phyloP scores from a whole-genome alignment of 768 basidiomycete genomes.

The Termitomyces sp. region DNA sequence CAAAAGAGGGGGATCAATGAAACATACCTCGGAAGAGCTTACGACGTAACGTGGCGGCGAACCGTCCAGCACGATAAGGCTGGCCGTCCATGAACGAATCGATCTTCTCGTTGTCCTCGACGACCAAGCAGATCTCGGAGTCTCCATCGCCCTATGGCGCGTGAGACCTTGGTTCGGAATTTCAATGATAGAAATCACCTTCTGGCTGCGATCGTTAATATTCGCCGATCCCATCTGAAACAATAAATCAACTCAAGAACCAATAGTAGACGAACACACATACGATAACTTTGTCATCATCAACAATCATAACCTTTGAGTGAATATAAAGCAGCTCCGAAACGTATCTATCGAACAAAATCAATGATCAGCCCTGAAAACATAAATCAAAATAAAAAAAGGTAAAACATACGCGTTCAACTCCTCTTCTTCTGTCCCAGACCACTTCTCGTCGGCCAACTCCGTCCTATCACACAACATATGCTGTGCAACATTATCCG shows the following conservation, averaged over 20 bases:
- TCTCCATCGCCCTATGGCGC: slow-evolving; percentile 75
- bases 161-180: background rate
- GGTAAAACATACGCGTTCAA: slow-evolving; percentile 57
- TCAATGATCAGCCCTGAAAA: slow-evolving; percentile 9
- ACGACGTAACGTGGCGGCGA: slow-evolving; percentile 81
- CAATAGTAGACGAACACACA: slow-evolving; percentile 21
- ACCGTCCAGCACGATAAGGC: slow-evolving; percentile 66
- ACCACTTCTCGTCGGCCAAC: slow-evolving; percentile 77
- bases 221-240: slow-evolving; percentile 89
- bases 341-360: slow-evolving; percentile 52
- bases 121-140: slow-evolving; percentile 89
- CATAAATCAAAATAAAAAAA: slow-evolving; percentile 4
- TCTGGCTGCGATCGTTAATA: slow-evolving; percentile 83
- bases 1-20: background rate
- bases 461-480: slow-evolving; percentile 57
- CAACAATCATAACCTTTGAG: slow-evolving; percentile 91
- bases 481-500: slow-evolving; percentile 81
- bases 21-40: slow-evolving; percentile 71
- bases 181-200: slow-evolving; percentile 28
- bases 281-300: slow-evolving; percentile 86
- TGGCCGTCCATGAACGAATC: slow-evolving; percentile 74
- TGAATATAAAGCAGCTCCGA: slow-evolving; percentile 83
- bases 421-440: slow-evolving; percentile 82
- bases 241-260: background rate
- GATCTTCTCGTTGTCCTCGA: slow-evolving; percentile 84